A percentile compares a stretch with the other conserved stretches of the same genome.
Evolutionary conservation across 768 basidiomycete species (phyloP).

Genomic region (Boletus sp.): DNA sequence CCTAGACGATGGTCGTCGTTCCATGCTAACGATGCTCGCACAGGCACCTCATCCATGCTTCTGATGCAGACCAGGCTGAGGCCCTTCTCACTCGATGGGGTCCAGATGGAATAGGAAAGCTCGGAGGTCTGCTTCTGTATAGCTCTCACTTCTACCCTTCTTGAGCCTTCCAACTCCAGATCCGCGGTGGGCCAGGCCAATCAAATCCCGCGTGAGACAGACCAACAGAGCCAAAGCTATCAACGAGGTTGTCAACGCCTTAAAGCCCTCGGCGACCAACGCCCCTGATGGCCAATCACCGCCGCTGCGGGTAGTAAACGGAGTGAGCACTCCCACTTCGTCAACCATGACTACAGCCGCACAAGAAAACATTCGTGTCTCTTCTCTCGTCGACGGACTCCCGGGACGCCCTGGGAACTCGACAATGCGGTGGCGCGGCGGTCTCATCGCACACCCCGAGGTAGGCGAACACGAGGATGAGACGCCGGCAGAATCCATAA

Average conservation of each 20-base stretch:
- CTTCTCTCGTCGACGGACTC: conserved; percentile 44
- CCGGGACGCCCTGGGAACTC: conserved; percentile 59
- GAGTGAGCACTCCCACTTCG: conserved; percentile 64
- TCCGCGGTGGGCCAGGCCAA: conserved; percentile 85
- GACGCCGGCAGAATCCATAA: conserved; percentile 17
- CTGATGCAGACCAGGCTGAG: conserved; percentile 85
- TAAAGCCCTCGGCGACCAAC: conserved; percentile 54
- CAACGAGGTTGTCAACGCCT: conserved; percentile 72
- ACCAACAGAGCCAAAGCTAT: conserved; percentile 68
- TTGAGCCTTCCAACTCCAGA: conserved; percentile 45
- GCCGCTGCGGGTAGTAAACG: conserved; percentile 78
- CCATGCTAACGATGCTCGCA: conserved; percentile 20
- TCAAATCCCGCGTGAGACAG: conserved; percentile 73
- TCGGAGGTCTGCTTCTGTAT: conserved; percentile 61
- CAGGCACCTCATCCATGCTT: conserved; percentile 89
- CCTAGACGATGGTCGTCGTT: conserved; percentile 10
- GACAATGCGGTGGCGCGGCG: conserved; percentile 57
- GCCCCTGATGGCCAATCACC: conserved; percentile 42
- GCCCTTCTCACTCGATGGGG: conserved; percentile 87
- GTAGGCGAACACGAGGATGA: conserved; percentile 57
- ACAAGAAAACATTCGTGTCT: conserved; percentile 58
- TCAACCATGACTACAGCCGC: conserved; percentile 77
- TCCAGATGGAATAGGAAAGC: conserved; percentile 83
- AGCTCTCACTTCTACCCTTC: conserved; percentile 18
- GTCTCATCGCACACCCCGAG: conserved; percentile 66